These are phyloP conservation scores for Plicaturopsis crispa DNA, from an alignment of 768 basidiomycete genomes.

Conservation along the genomic window DNA sequence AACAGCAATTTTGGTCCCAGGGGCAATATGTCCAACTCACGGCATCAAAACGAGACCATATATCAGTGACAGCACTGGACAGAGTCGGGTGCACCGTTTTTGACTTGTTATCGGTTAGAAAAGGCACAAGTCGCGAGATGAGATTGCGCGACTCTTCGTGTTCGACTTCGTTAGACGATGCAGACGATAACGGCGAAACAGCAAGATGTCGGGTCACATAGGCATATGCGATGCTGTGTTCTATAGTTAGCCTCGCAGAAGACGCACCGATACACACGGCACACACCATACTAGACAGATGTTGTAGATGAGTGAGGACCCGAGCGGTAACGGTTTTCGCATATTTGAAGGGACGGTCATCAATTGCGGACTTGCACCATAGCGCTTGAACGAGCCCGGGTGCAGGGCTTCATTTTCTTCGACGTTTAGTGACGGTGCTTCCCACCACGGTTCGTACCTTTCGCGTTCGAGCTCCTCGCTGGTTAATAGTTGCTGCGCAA, in stretches of 20 bases:
- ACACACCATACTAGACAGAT: constrained; percentile 61
- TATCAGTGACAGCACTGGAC: constrained; percentile 44
- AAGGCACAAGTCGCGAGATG: constrained; percentile 52
- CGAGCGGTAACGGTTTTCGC: constrained; percentile 27
- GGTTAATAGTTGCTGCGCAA: constrained; percentile 52
- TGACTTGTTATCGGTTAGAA: constrained; percentile 54
- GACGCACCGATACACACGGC: background rate
- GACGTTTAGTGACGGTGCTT: constrained; percentile 18
- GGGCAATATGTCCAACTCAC: too few species aligned
- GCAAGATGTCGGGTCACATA: constrained; percentile 59
- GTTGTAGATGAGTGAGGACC: constrained; percentile 56
- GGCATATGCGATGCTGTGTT: constrained; percentile 56
- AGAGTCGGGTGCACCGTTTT: constrained; percentile 44
- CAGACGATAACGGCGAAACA: constrained; percentile 45
- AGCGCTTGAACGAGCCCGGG: constrained; percentile 11
- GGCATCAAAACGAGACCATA: constrained; percentile 59
- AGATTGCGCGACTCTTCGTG: constrained; percentile 36
- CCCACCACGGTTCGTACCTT: constrained; percentile 72
- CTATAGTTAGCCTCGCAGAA: background rate
- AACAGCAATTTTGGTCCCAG: too few species aligned
- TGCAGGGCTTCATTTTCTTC: constrained; percentile 2
- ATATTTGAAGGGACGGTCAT: constrained; percentile 40
- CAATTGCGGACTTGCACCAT: constrained; percentile 32
- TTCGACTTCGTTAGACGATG: constrained; percentile 33
- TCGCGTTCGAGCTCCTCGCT: constrained; percentile 46